phyloP scores from a whole-genome alignment of 192 early-diverging fungal genomes.

The Ambispora gerdemannii region DNA sequence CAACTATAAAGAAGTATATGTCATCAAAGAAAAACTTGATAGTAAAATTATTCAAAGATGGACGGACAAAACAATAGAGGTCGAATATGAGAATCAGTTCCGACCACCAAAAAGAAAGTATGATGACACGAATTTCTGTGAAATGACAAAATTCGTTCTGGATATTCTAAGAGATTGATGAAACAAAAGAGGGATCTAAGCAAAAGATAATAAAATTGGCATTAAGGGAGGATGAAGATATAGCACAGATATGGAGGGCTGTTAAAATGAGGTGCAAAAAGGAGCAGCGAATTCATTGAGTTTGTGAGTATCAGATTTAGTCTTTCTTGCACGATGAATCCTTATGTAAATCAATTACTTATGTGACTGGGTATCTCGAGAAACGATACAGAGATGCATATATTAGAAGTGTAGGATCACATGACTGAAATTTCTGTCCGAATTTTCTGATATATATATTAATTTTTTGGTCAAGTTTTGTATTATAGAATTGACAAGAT shows the following conservation, averaged over 20 bases:
- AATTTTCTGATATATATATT: too few relatives aligned
- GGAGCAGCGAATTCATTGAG: conserved; percentile 5
- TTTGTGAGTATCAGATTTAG: conserved; percentile 16
- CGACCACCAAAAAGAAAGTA: conserved; percentile 1
- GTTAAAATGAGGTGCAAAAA: conserved; percentile 12
- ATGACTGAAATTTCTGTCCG: too few relatives aligned
- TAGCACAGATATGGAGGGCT: conserved; percentile 12
- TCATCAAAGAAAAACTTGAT: background rate
- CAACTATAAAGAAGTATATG: conserved; percentile 2
- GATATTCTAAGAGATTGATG: conserved; percentile 15
- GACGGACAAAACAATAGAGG: background rate
- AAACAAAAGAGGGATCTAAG: conserved; percentile 21
- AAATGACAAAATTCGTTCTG: conserved; percentile 16
- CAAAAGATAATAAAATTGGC: conserved; percentile 18
- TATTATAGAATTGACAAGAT: too few relatives aligned
- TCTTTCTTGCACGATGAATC: background rate
- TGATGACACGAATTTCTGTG: conserved; percentile 2
- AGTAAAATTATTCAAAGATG: conserved; percentile 5
- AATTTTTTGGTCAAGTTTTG: too few relatives aligned
- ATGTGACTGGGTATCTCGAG: too few relatives aligned
- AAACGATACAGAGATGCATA: too few relatives aligned
- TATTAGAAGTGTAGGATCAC: too few relatives aligned
- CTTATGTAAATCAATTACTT: background rate
- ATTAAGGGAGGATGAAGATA: conserved; percentile 18
- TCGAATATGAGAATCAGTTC: background rate